Evolutionary conservation across 2,329 filamentous ascomycete genomes (phyloP).

Genomic region (Fusarium mundagurra): DNA sequence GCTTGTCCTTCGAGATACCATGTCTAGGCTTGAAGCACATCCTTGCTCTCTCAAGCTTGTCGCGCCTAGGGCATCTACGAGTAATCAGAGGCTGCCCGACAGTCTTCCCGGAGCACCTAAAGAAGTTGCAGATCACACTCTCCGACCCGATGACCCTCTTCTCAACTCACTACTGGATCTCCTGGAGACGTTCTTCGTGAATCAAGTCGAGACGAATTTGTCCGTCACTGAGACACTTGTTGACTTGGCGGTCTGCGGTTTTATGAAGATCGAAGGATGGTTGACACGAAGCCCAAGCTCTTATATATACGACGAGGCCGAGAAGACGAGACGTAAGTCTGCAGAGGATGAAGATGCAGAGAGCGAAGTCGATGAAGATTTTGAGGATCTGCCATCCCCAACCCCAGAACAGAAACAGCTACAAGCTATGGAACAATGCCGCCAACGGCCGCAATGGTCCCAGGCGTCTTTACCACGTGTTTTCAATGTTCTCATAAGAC

Average conservation of each 20-base stretch:
- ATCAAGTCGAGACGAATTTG: slow-evolving; percentile 90
- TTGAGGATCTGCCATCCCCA: slow-evolving; percentile 23
- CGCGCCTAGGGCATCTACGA: slow-evolving; percentile 66
- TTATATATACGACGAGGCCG: slow-evolving; percentile 60
- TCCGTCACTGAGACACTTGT: slow-evolving; percentile 86
- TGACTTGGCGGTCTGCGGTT: slow-evolving; percentile 84
- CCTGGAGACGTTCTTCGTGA: slow-evolving; percentile 84
- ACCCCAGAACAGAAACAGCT: slow-evolving; percentile 50
- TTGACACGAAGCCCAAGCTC: slow-evolving; percentile 76
- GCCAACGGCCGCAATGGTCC: slow-evolving; percentile 63
- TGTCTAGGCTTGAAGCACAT: slow-evolving; percentile 75
- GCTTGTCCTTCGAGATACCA: slow-evolving; percentile 75
- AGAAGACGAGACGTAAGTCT: slow-evolving; percentile 34
- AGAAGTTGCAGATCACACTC: slow-evolving; percentile 68
- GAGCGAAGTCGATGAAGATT: slow-evolving; percentile 34
- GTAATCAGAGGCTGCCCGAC: slow-evolving; percentile 66
- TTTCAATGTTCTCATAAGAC: slow-evolving; percentile 64
- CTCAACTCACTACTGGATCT: slow-evolving; percentile 75
- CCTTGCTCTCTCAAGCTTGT: slow-evolving; percentile 77
- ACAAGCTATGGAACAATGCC: slow-evolving; percentile 60
- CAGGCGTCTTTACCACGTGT: slow-evolving; percentile 62
- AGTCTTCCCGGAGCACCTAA: slow-evolving; percentile 69
- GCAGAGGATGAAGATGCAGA: slow-evolving; percentile 22
- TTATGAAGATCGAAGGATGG: slow-evolving; percentile 91
- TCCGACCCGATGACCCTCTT: slow-evolving; percentile 70